Evolutionary conservation across 2,329 filamentous ascomycete species (phyloP), one percentile per base, ranked within the genome.

Genomic region (Hypoxylon sp.): DNA sequence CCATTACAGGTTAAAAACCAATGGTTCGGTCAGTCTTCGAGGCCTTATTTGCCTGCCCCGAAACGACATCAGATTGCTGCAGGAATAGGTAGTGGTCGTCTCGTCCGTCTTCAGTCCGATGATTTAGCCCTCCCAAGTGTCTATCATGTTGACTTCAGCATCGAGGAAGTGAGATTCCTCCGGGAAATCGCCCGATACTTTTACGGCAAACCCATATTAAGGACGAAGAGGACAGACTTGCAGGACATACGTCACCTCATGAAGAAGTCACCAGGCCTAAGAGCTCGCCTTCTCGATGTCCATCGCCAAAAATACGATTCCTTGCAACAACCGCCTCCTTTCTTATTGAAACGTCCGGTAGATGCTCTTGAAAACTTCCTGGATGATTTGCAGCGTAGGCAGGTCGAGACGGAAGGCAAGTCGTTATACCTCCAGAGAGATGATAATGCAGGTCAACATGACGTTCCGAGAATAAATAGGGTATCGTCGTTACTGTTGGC

Each of bases 401-500:
- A 53, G 8, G 52, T 59, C 1, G 48, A 60, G 16, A 13, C 37
- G 5, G 32, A 59, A 1, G 63, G 64, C 2, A 54, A 57, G 0
- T 51, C 66, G 0, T 57, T 78, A 1, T 66, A 66, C 3, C 29
- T 77, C 0, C 61, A 67, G 31, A 60, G 62, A 9, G 67, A 70
- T 15, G 61, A 71, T 3, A 47, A 49, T 2, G 65, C 71, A 25
- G 51, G 55, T 29, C 65, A 62, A 9, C 63, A 59, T 8, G 63
- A 67, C 7, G 50, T 60, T 0, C 46, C 56, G 2, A 69, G 70
- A 4, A 62, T 66, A 0, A 66, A 64, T 13, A 64, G 65, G 5
- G 38, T 79, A 0, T 64, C 75, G 0, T 69, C 72, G 0, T 60
- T 83, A 2, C 67, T 83, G 0, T 62, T 81, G 2, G 74, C 78